Percentiles rank a stretch among this genome's conserved stretches.
These are phyloP conservation scores for Backusella liffmaniae DNA, from an alignment of 192 early-diverging fungal genomes.

Conservation along the genomic window DNA sequence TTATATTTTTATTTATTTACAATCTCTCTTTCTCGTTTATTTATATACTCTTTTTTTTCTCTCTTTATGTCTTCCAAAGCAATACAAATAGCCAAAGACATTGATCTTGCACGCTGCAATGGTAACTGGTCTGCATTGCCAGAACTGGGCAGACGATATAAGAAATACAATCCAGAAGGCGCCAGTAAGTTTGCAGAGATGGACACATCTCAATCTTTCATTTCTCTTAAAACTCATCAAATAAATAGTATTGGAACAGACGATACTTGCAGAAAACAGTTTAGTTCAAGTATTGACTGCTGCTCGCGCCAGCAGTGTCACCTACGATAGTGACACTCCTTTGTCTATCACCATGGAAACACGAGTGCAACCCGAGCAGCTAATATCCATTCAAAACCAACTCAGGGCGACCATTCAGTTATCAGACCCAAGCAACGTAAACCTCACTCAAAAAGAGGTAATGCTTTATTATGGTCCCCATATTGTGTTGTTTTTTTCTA, in stretches of 20 bases:
- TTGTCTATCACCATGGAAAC: constrained; percentile 17
- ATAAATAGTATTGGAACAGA: constrained; percentile 38
- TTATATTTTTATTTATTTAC: background rate
- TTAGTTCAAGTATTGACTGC: constrained; percentile 24
- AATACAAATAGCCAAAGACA: constrained; percentile 42
- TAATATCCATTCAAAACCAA: constrained; percentile 25
- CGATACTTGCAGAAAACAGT: constrained; percentile 36
- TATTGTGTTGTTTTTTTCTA: background rate
- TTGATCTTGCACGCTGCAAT: constrained; percentile 42
- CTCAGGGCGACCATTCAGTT: constrained; percentile 12
- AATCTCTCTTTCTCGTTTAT: background rate
- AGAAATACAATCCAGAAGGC: constrained; percentile 56
- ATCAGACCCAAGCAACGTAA: background rate
- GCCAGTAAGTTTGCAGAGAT: constrained; percentile 37
- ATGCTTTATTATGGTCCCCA: background rate
- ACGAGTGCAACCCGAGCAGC: constrained; percentile 5
- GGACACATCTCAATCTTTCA: background rate
- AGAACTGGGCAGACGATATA: constrained; percentile 53
- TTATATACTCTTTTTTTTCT: background rate
- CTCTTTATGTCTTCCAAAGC: constrained; percentile 41
- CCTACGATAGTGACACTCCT: constrained; percentile 28
- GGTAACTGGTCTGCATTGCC: constrained; percentile 46
- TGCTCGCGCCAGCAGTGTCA: background rate
- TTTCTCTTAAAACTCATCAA: background rate
- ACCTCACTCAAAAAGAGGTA: constrained; percentile 7